Evolutionary conservation across 352 stramenopile genomes (phyloP), one percentile per base, ranked within the genome.

Genomic region (Elongisporangium prolatum): DNA sequence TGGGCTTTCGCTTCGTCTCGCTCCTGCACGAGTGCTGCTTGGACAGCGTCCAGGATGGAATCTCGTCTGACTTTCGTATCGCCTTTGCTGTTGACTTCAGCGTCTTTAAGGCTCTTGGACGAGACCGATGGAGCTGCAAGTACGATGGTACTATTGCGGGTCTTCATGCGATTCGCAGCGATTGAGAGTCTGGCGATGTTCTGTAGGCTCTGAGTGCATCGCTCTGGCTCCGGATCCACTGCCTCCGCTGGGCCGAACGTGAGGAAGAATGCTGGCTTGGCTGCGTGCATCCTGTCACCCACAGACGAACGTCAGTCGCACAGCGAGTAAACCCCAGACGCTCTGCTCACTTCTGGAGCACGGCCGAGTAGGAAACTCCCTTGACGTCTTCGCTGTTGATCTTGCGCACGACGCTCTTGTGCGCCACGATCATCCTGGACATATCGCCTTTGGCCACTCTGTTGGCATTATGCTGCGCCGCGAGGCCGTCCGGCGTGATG

Each of bases 391-490:
- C 40, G 18, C 53, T 59, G 53, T 88, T 83, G 50, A 91, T 67
- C 53, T 61, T 72, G 8, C 77, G 74, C 47, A 89, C 74, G 6
- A 64, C 60, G 18, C 75, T 63, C 17, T 71, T 59, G 11, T 67
- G 62, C 22, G 65, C 65, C 2, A 63, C 52, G 28, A 91, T 71
- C 11, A 91, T 60, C 4, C 69, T 68, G 13, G 70, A 76, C 54
- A 81, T 80, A 60, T 86, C 78, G 4, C 77, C 75, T 16, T 61
- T 52, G 10, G 61, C 59, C 9, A 56, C 60, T 54, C 75, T 83
- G 7, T 64, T 71, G 9, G 67, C 64, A 52, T 91, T 91, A 67
- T 91, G 74, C n/a, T 78, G 65, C 25, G 68, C 67, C 17, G 68
- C 73, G n/a, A 81, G 69, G 21, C 78, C 65, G 6, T 54, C 57